These are phyloP conservation scores for Geranium brycei DNA, from an alignment of 345 rosid genomes.

Conservation along the genomic window DNA sequence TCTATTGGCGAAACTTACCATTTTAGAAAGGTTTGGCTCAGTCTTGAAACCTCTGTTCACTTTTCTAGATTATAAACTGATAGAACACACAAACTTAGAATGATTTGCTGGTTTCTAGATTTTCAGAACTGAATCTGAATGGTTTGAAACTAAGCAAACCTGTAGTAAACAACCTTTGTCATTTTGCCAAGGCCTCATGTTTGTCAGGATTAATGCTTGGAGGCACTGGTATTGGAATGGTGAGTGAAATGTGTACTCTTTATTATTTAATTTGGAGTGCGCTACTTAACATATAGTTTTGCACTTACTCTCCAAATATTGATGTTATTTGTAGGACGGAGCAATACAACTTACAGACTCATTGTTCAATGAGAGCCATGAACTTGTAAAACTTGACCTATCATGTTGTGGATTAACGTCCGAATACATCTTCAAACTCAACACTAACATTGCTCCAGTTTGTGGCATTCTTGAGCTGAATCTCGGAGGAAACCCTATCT, in stretches of 20 bases:
- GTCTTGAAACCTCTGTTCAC: background rate
- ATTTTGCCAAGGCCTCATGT: slow-evolving; percentile 46
- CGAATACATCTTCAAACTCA: slow-evolving; percentile 29
- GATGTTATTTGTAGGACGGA: slow-evolving; percentile 36
- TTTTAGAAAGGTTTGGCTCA: slow-evolving; percentile 38
- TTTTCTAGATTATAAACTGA: background rate
- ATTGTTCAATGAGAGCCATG: slow-evolving; percentile 34
- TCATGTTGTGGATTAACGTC: slow-evolving; percentile 54
- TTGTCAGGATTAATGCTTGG: slow-evolving; percentile 63
- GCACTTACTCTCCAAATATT: background rate
- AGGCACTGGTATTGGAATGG: slow-evolving; percentile 69
- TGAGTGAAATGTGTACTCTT: slow-evolving; percentile 16
- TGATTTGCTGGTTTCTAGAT: slow-evolving; percentile 20
- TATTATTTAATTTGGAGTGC: background rate
- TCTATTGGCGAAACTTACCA: slow-evolving; percentile 50
- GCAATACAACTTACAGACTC: slow-evolving; percentile 49
- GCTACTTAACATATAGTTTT: background rate
- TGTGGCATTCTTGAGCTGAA: slow-evolving; percentile 52
- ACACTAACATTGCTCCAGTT: slow-evolving; percentile 19
- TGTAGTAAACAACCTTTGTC: slow-evolving; percentile 55
- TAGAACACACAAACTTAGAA: background rate
- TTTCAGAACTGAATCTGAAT: slow-evolving; percentile 65
- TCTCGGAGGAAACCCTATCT: slow-evolving; percentile 60
- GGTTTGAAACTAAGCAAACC: slow-evolving; percentile 63
- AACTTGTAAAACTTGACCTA: slow-evolving; percentile 61